These are phyloP conservation scores for Mycena leptocephala DNA, from an alignment of 768 basidiomycete species.

Conservation along the genomic window DNA sequence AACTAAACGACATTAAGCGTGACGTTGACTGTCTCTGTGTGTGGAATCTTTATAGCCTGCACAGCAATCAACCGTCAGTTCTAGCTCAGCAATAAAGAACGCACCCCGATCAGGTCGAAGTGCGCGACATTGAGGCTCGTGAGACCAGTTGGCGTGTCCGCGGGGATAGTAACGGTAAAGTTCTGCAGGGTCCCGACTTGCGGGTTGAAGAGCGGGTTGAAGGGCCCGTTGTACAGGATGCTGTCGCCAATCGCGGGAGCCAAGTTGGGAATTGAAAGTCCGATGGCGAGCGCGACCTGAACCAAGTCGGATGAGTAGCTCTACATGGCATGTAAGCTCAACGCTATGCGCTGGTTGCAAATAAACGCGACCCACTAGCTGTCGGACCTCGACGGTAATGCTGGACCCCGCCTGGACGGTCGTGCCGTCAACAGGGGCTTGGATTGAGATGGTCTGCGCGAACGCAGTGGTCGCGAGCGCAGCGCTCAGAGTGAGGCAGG, in stretches of 20 bases:
- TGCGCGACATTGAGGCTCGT: slow-evolving; percentile 17
- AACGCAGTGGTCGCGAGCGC: too few relatives aligned
- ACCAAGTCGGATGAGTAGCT: too few relatives aligned
- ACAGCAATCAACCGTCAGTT: neutral
- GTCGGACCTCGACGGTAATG: too few relatives aligned
- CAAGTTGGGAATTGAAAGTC: too few relatives aligned
- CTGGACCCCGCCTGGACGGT: too few relatives aligned
- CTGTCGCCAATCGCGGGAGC: too few relatives aligned
- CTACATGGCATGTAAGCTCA: neutral
- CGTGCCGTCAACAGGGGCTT: too few relatives aligned
- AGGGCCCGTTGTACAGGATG: too few relatives aligned
- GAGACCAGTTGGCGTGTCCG: slow-evolving; percentile 4
- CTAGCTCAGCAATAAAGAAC: neutral
- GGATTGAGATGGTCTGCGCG: too few relatives aligned
- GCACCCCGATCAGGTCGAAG: slow-evolving; percentile 1
- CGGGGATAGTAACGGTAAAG: neutral
- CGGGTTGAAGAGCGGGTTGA: neutral
- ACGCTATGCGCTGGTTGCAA: neutral
- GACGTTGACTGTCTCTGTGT: slow-evolving; percentile 10
- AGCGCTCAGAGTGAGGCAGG: too few relatives aligned
- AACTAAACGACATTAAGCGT: slow-evolving; percentile 8
- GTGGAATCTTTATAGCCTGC: neutral
- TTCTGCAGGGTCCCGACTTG: neutral
- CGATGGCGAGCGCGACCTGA: too few relatives aligned
- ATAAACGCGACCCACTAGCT: too few relatives aligned